phyloP scores from a whole-genome alignment of 495 filamentous ascomycete genomes.

The Letharia columbiana region DNA sequence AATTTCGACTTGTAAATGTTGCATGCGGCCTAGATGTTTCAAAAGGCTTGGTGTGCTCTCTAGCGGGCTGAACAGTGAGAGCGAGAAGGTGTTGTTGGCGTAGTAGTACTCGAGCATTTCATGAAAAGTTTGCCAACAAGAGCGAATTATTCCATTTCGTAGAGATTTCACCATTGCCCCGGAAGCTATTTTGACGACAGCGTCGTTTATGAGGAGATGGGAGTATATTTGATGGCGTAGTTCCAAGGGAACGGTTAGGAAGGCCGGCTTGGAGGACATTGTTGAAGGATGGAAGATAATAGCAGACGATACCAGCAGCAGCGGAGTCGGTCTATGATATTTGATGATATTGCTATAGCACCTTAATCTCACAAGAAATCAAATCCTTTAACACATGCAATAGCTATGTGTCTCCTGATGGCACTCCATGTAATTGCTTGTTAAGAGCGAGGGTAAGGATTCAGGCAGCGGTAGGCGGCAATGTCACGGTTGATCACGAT shows the following conservation, averaged over 20 bases:
- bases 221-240: slow-evolving; percentile 8
- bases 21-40: neutral
- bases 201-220: slow-evolving; percentile 2
- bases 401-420: no score
- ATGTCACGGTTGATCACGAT: no score
- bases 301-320: no score
- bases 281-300: no score
- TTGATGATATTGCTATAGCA: no score
- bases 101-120: slow-evolving; percentile 4
- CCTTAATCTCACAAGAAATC: no score
- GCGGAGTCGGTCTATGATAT: no score
- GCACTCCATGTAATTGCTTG: no score
- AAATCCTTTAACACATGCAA: no score
- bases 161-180: neutral
- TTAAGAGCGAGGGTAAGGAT: neutral
- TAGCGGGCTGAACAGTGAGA: neutral
- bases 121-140: neutral
- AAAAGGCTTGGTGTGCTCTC: neutral
- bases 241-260: neutral
- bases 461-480: neutral
- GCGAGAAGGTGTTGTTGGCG: neutral
- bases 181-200: neutral
- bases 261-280: neutral
- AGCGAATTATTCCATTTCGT: neutral
- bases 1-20: slow-evolving; percentile 7